These are phyloP conservation scores for Kodamaea sp. DNA, from an alignment of 1,139 yeast genomes.

Conservation along the genomic window DNA sequence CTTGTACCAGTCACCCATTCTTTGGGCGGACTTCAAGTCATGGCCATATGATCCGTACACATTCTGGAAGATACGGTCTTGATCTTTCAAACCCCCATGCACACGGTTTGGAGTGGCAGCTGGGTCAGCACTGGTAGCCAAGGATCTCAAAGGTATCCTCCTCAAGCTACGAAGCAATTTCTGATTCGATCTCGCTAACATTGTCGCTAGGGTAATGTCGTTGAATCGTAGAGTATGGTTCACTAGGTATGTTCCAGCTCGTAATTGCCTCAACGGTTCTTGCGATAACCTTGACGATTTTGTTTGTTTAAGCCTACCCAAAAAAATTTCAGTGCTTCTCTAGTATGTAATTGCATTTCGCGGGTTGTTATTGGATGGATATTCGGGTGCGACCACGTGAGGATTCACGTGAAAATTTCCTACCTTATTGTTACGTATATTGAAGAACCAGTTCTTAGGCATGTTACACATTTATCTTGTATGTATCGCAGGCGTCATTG, in stretches of 20 bases:
- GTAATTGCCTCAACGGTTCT: conserved; percentile 1
- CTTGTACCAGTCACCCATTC: conserved; percentile 89
- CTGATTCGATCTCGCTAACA: conserved; percentile 1
- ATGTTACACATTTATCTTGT: no score
- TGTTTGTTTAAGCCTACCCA: conserved; percentile 6
- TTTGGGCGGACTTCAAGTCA: conserved; percentile 70
- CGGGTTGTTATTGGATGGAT: conserved; percentile 18
- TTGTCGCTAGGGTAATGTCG: neutral
- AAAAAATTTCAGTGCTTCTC: conserved; percentile 12
- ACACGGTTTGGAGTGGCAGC: conserved; percentile 56
- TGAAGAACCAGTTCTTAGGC: no score
- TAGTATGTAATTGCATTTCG: conserved; percentile 17
- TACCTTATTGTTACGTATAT: no score
- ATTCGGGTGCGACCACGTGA: conserved; percentile 6
- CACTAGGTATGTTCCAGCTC: conserved; percentile 1
- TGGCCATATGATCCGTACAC: conserved; percentile 72
- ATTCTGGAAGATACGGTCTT: conserved; percentile 85
- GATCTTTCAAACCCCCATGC: conserved; percentile 78
- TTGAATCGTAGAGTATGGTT: neutral
- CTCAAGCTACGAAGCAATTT: conserved; percentile 17
- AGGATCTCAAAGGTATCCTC: conserved; percentile 26
- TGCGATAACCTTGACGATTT: no score
- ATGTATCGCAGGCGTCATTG: no score
- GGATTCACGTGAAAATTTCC: no score
- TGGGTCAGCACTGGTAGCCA: conserved; percentile 48